Conservation (phyloP, 306 rosid species). For the Cicer cuneatum region DNA sequence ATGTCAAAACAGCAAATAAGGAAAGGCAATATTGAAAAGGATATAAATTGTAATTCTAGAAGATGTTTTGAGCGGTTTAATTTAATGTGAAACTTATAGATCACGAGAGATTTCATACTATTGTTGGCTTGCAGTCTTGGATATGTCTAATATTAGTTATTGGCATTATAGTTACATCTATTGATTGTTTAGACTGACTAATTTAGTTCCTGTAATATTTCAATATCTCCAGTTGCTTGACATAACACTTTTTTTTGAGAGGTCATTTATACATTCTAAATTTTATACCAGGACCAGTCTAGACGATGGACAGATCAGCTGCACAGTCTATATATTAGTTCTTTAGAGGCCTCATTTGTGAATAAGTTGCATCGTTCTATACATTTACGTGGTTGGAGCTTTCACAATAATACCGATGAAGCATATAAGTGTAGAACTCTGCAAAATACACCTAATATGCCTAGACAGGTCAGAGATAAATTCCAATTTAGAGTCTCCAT, state of each 20-base stretch:
- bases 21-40: constrained; percentile 10
- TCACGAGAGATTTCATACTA: constrained; percentile 30
- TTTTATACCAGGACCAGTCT: constrained; percentile 54
- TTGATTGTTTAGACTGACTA: neutral
- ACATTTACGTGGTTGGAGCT: constrained; percentile 43
- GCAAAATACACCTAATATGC: constrained; percentile 52
- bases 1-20: constrained; percentile 2
- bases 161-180: constrained; percentile 10
- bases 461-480: constrained; percentile 63
- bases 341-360: constrained; percentile 84
- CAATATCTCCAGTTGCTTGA: constrained; percentile 17
- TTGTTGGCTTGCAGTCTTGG: constrained; percentile 27
- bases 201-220: constrained; percentile 22
- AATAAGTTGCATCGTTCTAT: constrained; percentile 61
- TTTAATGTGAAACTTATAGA: constrained; percentile 15
- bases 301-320: constrained; percentile 83
- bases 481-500: constrained; percentile 33
- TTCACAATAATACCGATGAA: constrained; percentile 46
- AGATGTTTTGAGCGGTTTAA: constrained; percentile 14
- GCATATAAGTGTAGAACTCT: constrained; percentile 41
- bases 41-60: neutral
- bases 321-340: constrained; percentile 71
- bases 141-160: constrained; percentile 36
- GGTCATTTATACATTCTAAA: constrained; percentile 27
- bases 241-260: constrained; percentile 23